These are phyloP conservation scores for Populus hybrid DNA, from an alignment of 441 rosid genomes.

Conservation along the genomic window DNA sequence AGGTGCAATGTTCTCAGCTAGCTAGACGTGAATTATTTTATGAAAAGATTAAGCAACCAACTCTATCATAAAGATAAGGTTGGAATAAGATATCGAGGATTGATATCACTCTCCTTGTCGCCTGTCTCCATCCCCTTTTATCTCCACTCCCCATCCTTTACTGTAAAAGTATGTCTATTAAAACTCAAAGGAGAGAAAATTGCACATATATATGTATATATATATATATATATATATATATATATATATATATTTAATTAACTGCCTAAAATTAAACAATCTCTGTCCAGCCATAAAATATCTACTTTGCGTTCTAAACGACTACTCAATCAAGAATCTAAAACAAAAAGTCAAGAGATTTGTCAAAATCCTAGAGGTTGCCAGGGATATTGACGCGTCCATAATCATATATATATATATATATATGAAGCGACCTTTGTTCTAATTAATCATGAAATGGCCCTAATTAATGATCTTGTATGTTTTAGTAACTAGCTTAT, in stretches of 20 bases:
- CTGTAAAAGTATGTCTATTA: background rate
- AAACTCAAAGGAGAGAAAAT: background rate
- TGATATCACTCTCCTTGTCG: slow-evolving; percentile 10
- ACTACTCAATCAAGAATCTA: background rate
- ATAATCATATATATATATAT: too few relatives aligned
- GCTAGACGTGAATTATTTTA: background rate
- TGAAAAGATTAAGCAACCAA: slow-evolving; percentile 24
- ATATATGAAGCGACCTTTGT: background rate
- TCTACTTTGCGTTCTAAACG: background rate
- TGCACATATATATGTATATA: too few relatives aligned
- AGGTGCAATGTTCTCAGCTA: background rate
- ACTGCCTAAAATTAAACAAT: too few relatives aligned
- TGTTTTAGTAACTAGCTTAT: too few relatives aligned
- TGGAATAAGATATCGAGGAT: background rate
- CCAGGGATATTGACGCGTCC: background rate
- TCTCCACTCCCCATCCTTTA: background rate
- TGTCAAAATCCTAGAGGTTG: background rate
- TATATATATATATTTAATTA: background rate
- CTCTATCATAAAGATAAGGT: slow-evolving; percentile 17
- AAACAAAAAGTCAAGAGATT: background rate
- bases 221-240: too few relatives aligned
- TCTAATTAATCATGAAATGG: background rate
- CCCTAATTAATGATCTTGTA: too few relatives aligned
- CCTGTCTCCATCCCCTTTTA: slow-evolving; percentile 13
- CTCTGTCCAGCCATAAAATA: background rate